Conservation (phyloP, 2,329 filamentous ascomycete genomes). For the Geosmithia morbida region DNA sequence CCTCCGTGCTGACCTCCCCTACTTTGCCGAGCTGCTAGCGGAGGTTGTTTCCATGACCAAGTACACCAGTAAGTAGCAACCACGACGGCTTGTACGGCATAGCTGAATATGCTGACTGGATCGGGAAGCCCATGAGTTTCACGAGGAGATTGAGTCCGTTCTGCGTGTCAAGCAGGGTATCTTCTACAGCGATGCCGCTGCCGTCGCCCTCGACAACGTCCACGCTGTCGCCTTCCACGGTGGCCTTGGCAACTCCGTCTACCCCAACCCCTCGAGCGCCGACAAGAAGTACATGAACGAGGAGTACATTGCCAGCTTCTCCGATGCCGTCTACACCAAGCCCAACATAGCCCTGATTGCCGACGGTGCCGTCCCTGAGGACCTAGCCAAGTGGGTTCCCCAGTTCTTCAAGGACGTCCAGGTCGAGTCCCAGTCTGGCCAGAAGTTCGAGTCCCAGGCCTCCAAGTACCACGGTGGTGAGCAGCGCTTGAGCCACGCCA, state of each 20-base stretch:
- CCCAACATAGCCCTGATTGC: conserved; percentile 83
- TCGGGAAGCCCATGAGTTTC: conserved; percentile 65
- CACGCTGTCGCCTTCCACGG: conserved; percentile 85
- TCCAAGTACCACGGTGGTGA: conserved; percentile 92
- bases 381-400: conserved; percentile 77
- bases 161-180: conserved; percentile 67
- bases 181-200: conserved; percentile 44
- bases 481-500: conserved; percentile 67
- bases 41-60: conserved; percentile 84
- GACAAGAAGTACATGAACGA: conserved; percentile 70
- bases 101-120: conserved; percentile 1
- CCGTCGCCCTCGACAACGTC: conserved; percentile 70
- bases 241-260: conserved; percentile 69
- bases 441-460: conserved; percentile 42
- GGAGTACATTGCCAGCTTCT: conserved; percentile 60
- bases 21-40: conserved; percentile 89
- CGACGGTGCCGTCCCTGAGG: conserved; percentile 65
- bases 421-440: conserved; percentile 33
- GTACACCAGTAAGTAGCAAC: conserved; percentile 50
- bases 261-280: conserved; percentile 57
- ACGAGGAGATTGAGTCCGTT: conserved; percentile 70
- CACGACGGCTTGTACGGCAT: conserved; percentile 3
- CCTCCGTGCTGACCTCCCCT: conserved; percentile 87
- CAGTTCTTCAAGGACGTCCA: conserved; percentile 76
- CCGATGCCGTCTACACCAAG: conserved; percentile 71